Evolutionary conservation across 306 rosid genomes (phyloP).

Genomic region (Vigna unguiculata): DNA sequence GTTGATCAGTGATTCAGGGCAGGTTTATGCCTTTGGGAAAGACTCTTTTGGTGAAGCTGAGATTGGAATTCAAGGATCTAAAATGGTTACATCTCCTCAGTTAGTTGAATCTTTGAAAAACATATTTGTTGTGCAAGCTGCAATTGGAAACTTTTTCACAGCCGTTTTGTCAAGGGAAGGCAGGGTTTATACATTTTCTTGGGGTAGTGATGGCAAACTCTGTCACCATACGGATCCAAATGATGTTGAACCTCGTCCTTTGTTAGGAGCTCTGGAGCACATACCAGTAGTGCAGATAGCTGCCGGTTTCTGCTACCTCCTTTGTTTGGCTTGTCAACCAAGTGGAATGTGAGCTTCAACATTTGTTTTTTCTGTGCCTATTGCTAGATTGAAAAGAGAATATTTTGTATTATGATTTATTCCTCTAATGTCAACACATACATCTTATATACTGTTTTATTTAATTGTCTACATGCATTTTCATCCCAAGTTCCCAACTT

Average conservation of each 20-base stretch:
- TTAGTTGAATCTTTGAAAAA: constrained; percentile 69
- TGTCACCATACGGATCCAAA: constrained; percentile 79
- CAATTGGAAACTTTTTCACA: constrained; percentile 82
- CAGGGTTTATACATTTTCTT: constrained; percentile 75
- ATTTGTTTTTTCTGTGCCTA: not conserved
- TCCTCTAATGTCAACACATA: not conserved
- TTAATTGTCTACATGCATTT: not conserved
- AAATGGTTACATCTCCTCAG: constrained; percentile 58
- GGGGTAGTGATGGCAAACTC: constrained; percentile 74
- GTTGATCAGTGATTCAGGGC: constrained; percentile 84
- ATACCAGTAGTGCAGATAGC: constrained; percentile 86
- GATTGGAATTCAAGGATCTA: constrained; percentile 63
- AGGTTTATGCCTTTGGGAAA: constrained; percentile 80
- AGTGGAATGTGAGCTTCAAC: constrained; percentile 77
- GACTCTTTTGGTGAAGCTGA: constrained; percentile 77
- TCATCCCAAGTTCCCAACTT: constrained; percentile 10
- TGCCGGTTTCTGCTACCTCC: constrained; percentile 91
- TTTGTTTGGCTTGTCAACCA: constrained; percentile 83
- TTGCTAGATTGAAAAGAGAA: not conserved
- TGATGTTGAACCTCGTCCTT: constrained; percentile 72
- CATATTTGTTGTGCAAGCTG: constrained; percentile 86
- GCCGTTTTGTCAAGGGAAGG: constrained; percentile 90
- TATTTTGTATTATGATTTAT: not conserved
- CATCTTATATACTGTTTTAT: not conserved
- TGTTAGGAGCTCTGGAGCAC: constrained; percentile 78